Evolutionary conservation across 192 early-diverging fungal genomes (phyloP).

Genomic region (Linnemannia elongata): DNA sequence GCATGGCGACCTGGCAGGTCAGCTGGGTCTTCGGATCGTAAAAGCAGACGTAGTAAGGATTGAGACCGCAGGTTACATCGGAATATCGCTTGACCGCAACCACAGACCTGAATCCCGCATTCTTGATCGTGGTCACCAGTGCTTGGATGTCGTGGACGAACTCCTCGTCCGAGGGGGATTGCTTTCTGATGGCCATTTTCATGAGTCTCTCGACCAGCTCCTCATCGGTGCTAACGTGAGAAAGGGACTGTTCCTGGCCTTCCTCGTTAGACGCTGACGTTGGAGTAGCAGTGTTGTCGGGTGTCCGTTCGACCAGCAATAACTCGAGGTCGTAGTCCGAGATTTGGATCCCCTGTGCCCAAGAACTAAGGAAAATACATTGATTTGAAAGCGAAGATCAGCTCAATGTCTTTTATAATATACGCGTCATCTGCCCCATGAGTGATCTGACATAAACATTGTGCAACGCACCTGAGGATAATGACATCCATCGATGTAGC

Average conservation of each 20-base stretch:
- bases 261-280: no score
- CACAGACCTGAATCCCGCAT: neutral
- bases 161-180: neutral
- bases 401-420: no score
- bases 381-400: neutral
- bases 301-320: neutral
- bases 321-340: slow-evolving; percentile 11
- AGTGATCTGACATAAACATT: neutral
- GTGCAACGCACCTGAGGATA: neutral
- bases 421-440: no score
- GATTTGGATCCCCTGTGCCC: neutral
- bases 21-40: neutral
- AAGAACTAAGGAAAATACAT: neutral
- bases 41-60: neutral
- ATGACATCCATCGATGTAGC: slow-evolving; percentile 7
- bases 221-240: no score
- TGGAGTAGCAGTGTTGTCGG: no score
- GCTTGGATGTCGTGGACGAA: neutral
- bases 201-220: no score
- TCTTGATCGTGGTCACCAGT: neutral
- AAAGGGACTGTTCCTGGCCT: no score
- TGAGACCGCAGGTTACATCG: neutral
- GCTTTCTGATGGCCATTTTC: no score
- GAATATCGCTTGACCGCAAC: neutral
- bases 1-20: slow-evolving; percentile 6